Conservation (phyloP, 2,329 filamentous ascomycete species). For the Cladosporium sp. region DNA sequence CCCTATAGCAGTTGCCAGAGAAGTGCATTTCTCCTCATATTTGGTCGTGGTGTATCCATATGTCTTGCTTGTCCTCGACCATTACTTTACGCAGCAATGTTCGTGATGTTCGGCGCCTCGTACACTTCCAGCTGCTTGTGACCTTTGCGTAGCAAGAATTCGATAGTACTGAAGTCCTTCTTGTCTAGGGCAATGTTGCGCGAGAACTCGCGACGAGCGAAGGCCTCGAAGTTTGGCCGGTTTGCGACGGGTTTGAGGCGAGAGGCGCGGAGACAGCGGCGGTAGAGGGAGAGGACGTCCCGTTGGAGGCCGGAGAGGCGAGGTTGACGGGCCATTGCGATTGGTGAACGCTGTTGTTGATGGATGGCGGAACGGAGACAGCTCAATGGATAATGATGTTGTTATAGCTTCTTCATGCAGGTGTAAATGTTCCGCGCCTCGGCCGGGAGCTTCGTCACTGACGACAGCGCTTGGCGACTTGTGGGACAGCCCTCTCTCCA, state of each 20-base stretch:
- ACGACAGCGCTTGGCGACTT: slow-evolving; percentile 11
- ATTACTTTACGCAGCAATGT: slow-evolving; percentile 48
- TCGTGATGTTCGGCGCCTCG: slow-evolving; percentile 73
- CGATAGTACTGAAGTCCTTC: slow-evolving; percentile 80
- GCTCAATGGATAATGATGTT: background rate
- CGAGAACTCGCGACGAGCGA: slow-evolving; percentile 61
- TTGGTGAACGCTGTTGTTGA: background rate
- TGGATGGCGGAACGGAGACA: background rate
- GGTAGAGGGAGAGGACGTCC: slow-evolving; percentile 82
- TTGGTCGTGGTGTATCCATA: too few relatives aligned
- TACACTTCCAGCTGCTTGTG: slow-evolving; percentile 77
- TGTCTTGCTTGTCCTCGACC: background rate
- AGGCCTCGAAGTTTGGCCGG: slow-evolving; percentile 31
- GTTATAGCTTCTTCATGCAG: too few relatives aligned
- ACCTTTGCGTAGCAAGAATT: slow-evolving; percentile 79
- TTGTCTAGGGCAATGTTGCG: slow-evolving; percentile 67
- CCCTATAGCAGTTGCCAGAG: too few relatives aligned
- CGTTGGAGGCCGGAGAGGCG: slow-evolving; percentile 82
- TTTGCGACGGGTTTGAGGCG: slow-evolving; percentile 65
- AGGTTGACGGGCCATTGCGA: slow-evolving; percentile 23
- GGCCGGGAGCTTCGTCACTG: background rate
- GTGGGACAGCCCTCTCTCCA: slow-evolving; percentile 1
- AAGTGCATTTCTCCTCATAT: too few relatives aligned
- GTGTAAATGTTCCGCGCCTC: background rate
- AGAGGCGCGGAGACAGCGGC: slow-evolving; percentile 76